Percentiles rank a stretch among this genome's conserved stretches.
Evolutionary conservation across 352 stramenopile genomes (phyloP).

Genomic region (Pythium oligandrum): DNA sequence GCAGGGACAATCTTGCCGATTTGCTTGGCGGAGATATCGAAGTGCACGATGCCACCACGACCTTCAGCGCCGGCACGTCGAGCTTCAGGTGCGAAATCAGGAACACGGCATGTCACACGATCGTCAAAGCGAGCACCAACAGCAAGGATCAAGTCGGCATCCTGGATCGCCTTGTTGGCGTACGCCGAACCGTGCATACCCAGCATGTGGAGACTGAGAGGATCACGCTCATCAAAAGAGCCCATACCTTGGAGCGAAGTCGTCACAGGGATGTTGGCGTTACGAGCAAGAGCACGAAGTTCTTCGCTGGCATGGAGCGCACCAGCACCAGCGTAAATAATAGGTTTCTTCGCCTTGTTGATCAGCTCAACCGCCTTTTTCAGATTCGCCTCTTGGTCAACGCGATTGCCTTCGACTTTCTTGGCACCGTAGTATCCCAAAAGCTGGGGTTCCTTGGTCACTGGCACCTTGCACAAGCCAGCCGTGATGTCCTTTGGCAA

Average conservation of each 20-base stretch:
- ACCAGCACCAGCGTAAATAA: conserved; percentile 94
- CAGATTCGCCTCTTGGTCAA: conserved; percentile 77
- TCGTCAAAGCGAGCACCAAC: conserved; percentile 95
- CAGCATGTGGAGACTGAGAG: conserved; percentile 95
- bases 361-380: conserved; percentile 82
- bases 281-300: conserved; percentile 87
- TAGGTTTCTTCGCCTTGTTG: conserved; percentile 92
- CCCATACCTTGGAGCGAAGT: conserved; percentile 93
- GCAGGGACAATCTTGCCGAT: conserved; percentile 83
- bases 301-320: conserved; percentile 85
- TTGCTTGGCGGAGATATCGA: conserved; percentile 91
- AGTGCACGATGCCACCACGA: conserved; percentile 94
- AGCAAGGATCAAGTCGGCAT: conserved; percentile 92
- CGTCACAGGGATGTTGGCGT: conserved; percentile 93
- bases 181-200: conserved; percentile 96
- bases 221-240: conserved; percentile 91
- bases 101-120: conserved; percentile 92
- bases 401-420: conserved; percentile 75
- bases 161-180: conserved; percentile 95
- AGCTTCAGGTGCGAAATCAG: conserved; percentile 91
- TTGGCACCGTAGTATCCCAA: conserved; percentile 84
- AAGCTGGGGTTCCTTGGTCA: conserved; percentile 70
- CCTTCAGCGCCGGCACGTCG: conserved; percentile 87
- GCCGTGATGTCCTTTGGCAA: conserved; percentile 94
- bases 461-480: conserved; percentile 63